Evolutionary conservation across 768 basidiomycete genomes (phyloP).

Genomic region (Clavulina sp.): DNA sequence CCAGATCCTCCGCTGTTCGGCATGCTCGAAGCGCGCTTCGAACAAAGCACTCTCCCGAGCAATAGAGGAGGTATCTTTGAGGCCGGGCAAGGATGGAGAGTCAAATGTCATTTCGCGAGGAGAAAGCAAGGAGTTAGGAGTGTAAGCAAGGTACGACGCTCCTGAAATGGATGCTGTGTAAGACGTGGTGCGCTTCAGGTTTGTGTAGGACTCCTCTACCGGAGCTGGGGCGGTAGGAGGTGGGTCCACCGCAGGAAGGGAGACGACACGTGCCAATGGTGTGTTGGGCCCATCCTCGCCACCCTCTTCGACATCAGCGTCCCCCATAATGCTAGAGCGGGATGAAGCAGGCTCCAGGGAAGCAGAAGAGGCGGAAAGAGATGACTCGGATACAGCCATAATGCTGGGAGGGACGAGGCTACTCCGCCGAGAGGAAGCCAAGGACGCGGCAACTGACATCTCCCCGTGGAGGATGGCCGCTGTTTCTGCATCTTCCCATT

Average conservation of each 20-base stretch:
- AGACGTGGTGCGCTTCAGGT: neutral
- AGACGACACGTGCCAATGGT: neutral
- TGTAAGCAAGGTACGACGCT: neutral
- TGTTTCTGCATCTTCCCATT: slow-evolving; percentile 69
- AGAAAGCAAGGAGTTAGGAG: neutral
- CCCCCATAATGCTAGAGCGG: neutral
- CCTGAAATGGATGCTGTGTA: neutral
- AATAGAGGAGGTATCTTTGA: slow-evolving; percentile 56
- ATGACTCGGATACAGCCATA: neutral
- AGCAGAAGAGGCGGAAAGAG: neutral
- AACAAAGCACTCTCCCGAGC: slow-evolving; percentile 52
- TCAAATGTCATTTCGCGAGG: neutral
- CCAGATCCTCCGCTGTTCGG: slow-evolving; percentile 81
- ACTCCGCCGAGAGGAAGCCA: no score
- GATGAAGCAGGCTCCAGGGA: neutral
- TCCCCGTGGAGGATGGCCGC: slow-evolving; percentile 52
- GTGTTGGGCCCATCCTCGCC: neutral
- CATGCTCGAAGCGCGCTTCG: slow-evolving; percentile 59
- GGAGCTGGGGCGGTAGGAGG: neutral
- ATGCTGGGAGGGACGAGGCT: no score
- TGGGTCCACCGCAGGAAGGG: neutral
- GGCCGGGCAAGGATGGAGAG: slow-evolving; percentile 14
- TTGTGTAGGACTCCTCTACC: neutral
- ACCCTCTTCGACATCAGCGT: no score
- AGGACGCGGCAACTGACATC: neutral